A percentile compares a stretch with the other conserved stretches of the same genome.
Evolutionary conservation across 148 eudicot genomes (phyloP).

Genomic region (Fagopyrum tataricum): DNA sequence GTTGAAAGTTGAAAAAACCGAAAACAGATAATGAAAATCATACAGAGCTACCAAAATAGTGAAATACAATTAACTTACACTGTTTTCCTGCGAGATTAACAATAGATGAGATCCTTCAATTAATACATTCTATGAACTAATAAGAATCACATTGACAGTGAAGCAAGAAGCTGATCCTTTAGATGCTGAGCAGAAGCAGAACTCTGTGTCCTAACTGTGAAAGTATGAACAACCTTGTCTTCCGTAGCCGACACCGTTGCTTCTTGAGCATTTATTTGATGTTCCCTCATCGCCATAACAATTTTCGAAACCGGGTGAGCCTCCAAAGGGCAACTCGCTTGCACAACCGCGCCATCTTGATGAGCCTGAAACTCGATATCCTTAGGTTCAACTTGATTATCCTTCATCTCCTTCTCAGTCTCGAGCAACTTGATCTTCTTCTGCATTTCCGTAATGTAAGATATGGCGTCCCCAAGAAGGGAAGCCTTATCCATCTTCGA

Average conservation of each 20-base stretch:
- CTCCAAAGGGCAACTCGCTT: conserved; percentile 52
- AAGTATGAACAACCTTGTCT: conserved; percentile 10
- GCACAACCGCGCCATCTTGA: conserved; percentile 49
- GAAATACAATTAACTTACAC: neutral
- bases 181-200: conserved; percentile 9
- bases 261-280: conserved; percentile 23
- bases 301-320: conserved; percentile 63
- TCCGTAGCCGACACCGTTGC: neutral
- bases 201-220: conserved; percentile 1
- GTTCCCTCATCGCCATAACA: conserved; percentile 54
- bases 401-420: conserved; percentile 41
- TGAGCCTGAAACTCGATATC: conserved; percentile 45
- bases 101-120: neutral
- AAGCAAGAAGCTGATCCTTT: conserved; percentile 12
- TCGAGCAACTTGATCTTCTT: conserved; percentile 76
- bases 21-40: neutral
- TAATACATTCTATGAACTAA: neutral
- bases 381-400: conserved; percentile 21
- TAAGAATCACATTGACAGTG: conserved; percentile 5
- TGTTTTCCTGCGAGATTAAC: neutral
- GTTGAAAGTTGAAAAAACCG: neutral
- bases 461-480: conserved; percentile 79
- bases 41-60: neutral
- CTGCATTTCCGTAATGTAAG: conserved; percentile 77
- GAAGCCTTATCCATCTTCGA: conserved; percentile 98